Evolutionary conservation across 1,139 yeast genomes (phyloP).

Genomic region (Scheffersomyces insectosa): DNA sequence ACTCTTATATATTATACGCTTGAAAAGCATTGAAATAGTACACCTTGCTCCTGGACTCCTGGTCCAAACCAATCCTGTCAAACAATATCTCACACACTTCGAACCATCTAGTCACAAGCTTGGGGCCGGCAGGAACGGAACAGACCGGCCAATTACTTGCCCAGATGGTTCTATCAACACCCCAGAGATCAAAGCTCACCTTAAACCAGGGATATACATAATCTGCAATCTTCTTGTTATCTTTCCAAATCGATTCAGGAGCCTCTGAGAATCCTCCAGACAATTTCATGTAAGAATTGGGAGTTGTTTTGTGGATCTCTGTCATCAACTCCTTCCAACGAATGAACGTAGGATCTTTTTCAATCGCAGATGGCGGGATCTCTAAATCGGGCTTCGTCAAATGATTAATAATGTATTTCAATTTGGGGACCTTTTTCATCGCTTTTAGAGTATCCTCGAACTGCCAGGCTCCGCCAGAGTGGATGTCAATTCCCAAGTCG

Average conservation of each 20-base stretch:
- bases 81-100: conserved; percentile 16
- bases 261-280: conserved; percentile 45
- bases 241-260: conserved; percentile 13
- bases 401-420: conserved; percentile 38
- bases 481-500: conserved; percentile 43
- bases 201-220: conserved; percentile 32
- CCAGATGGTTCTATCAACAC: conserved; percentile 31
- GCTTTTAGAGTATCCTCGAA: conserved; percentile 27
- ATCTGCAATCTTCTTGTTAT: conserved; percentile 13
- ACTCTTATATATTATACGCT: not conserved
- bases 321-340: conserved; percentile 23
- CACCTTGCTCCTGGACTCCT: conserved; percentile 7
- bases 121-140: conserved; percentile 16
- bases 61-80: conserved; percentile 10
- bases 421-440: conserved; percentile 20
- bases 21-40: not conserved
- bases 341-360: conserved; percentile 5
- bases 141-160: conserved; percentile 50
- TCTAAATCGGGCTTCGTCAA: conserved; percentile 37
- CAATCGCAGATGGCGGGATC: conserved; percentile 6
- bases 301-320: conserved; percentile 17
- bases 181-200: conserved; percentile 27
- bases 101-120: conserved; percentile 14
- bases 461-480: conserved; percentile 39
- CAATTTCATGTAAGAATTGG: conserved; percentile 33